Evolutionary conservation across 345 rosid species (phyloP).

Genomic region (Erucastrum elatum): DNA sequence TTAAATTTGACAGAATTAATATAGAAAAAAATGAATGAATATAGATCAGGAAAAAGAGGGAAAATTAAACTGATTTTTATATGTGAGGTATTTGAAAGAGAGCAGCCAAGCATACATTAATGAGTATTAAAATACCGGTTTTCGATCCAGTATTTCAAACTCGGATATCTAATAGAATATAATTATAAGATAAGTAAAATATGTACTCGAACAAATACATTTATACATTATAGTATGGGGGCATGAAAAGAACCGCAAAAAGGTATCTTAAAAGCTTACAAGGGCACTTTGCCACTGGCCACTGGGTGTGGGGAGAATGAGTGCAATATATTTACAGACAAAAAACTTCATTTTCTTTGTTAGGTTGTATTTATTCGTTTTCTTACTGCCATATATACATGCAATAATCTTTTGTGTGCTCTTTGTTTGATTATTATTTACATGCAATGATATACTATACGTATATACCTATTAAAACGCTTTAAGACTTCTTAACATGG

Average conservation of each 20-base stretch:
- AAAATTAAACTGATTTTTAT: neutral
- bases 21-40: neutral
- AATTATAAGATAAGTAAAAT: neutral
- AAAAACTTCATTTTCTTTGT: neutral
- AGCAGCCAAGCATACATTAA: conserved; percentile 5
- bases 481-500: neutral
- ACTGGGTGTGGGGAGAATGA: conserved; percentile 3
- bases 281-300: conserved; percentile 1
- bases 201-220: conserved; percentile 28
- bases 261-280: conserved; percentile 38
- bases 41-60: neutral
- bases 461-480: neutral
- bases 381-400: neutral
- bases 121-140: neutral
- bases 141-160: neutral
- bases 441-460: too few species aligned
- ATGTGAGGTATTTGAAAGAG: neutral
- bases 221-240: conserved; percentile 13
- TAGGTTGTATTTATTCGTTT: neutral
- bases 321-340: conserved; percentile 5
- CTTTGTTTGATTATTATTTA: neutral
- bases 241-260: conserved; percentile 21
- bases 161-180: neutral
- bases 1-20: neutral
- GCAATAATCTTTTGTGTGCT: neutral